These are phyloP conservation scores for Colletotrichum sp. DNA, from an alignment of 2,329 filamentous ascomycete species.

Conservation along the genomic window DNA sequence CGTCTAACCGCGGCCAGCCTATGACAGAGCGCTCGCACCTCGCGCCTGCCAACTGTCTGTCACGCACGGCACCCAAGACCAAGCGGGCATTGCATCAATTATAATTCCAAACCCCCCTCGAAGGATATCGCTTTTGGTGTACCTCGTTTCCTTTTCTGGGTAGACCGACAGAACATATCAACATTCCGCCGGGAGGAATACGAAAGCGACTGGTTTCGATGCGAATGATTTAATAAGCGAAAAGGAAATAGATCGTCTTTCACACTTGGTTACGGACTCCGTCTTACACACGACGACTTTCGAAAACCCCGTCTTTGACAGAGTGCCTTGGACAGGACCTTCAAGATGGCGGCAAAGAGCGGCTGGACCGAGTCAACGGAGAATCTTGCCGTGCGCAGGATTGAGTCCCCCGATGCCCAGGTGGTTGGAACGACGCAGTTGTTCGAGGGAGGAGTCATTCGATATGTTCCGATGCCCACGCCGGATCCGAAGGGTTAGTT, in stretches of 20 bases:
- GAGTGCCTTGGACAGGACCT: not conserved
- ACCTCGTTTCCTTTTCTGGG: not conserved
- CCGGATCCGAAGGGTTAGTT: constrained; percentile 33
- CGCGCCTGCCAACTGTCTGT: constrained; percentile 7
- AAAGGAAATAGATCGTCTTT: not conserved
- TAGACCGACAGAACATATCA: not conserved
- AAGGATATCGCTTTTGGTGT: no score
- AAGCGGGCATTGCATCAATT: constrained; percentile 1
- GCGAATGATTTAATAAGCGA: not conserved
- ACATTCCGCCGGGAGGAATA: constrained; percentile 18
- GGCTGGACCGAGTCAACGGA: constrained; percentile 25
- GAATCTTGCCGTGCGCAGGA: constrained; percentile 22
- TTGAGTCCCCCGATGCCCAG: constrained; percentile 24
- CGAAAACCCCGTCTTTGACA: not conserved
- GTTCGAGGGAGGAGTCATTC: constrained; percentile 24
- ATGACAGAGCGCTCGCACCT: constrained; percentile 18
- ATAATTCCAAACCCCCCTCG: constrained; percentile 14
- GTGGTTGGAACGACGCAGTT: constrained; percentile 29
- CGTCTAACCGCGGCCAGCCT: constrained; percentile 16
- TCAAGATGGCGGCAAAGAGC: constrained; percentile 20
- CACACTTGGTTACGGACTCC: not conserved
- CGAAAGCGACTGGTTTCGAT: not conserved
- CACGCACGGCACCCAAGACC: not conserved
- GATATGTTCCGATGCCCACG: constrained; percentile 31
- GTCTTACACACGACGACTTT: not conserved